These are phyloP conservation scores for Penicillium sp. DNA, from an alignment of 2,329 filamentous ascomycete genomes.

Conservation along the genomic window DNA sequence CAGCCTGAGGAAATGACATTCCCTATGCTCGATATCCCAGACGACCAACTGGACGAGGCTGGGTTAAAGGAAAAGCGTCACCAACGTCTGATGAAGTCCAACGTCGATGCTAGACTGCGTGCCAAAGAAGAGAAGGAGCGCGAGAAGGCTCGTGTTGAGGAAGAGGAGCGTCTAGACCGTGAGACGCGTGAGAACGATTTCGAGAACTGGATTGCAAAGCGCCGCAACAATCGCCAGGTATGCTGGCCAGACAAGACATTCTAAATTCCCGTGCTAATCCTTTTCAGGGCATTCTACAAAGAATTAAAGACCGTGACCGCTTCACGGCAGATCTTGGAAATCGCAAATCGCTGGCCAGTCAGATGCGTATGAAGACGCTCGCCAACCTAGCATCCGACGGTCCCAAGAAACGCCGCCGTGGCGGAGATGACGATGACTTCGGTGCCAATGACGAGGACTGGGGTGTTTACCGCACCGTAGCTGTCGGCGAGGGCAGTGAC, in stretches of 20 bases:
- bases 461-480: conserved; percentile 93
- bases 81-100: conserved; percentile 89
- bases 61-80: conserved; percentile 88
- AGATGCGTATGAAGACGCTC: conserved; percentile 97
- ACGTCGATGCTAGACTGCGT: conserved; percentile 86
- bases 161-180: conserved; percentile 78
- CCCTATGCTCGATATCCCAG: conserved; percentile 80
- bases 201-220: conserved; percentile 81
- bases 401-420: conserved; percentile 78
- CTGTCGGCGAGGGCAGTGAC: conserved; percentile 73
- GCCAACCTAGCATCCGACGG: conserved; percentile 91
- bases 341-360: conserved; percentile 90
- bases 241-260: neutral
- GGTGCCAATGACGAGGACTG: conserved; percentile 97
- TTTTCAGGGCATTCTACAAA: conserved; percentile 64
- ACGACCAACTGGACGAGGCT: conserved; percentile 90
- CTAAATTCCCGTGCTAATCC: conserved; percentile 12
- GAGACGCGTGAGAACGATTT: conserved; percentile 81
- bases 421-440: conserved; percentile 92
- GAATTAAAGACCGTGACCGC: conserved; percentile 89
- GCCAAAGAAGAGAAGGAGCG: conserved; percentile 94
- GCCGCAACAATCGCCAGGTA: conserved; percentile 66
- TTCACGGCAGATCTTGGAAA: conserved; percentile 94
- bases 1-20: conserved; percentile 77
- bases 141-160: conserved; percentile 78